Percentiles rank a stretch among this genome's conserved stretches.
These are phyloP conservation scores for Leccinum longicurvipes DNA, from an alignment of 768 basidiomycete species.

Conservation along the genomic window DNA sequence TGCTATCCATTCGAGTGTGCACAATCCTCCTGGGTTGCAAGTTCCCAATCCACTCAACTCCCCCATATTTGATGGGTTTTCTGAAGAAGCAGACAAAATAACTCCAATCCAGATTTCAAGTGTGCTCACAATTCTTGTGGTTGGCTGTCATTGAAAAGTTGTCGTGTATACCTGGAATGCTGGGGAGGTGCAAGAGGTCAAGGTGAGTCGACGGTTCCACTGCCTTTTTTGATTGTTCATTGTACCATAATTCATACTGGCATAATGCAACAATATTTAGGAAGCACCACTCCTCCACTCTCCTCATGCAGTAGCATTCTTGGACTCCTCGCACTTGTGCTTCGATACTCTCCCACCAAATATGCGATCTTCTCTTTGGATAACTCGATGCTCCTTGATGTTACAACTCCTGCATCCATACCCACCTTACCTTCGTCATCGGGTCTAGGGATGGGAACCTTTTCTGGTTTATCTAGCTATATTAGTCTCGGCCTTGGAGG, in stretches of 20 bases:
- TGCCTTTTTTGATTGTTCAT: neutral
- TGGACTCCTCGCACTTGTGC: conserved; percentile 56
- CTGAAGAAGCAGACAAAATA: conserved; percentile 11
- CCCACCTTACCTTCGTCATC: conserved; percentile 28
- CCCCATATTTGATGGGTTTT: conserved; percentile 6
- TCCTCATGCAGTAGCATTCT: conserved; percentile 78
- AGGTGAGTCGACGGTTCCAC: conserved; percentile 54
- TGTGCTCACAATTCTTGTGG: conserved; percentile 69
- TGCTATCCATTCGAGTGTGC: conserved; percentile 61
- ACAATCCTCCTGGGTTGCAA: conserved; percentile 36
- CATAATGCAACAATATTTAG: conserved; percentile 35
- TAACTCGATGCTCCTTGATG: conserved; percentile 53
- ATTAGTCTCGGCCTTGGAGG: conserved; percentile 80
- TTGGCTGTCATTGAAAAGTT: conserved; percentile 83
- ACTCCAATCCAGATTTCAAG: conserved; percentile 51
- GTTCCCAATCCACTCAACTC: conserved; percentile 14
- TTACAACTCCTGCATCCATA: conserved; percentile 44
- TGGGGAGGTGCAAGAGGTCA: conserved; percentile 69
- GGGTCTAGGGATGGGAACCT: conserved; percentile 56
- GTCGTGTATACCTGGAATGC: conserved; percentile 87
- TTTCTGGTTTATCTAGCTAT: conserved; percentile 75
- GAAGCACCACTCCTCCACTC: conserved; percentile 86
- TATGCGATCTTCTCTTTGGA: conserved; percentile 67
- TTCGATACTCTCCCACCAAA: conserved; percentile 71
- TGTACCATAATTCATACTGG: neutral